These are phyloP conservation scores for Xanthoconium purpureum DNA, from an alignment of 768 basidiomycete genomes.

Conservation along the genomic window DNA sequence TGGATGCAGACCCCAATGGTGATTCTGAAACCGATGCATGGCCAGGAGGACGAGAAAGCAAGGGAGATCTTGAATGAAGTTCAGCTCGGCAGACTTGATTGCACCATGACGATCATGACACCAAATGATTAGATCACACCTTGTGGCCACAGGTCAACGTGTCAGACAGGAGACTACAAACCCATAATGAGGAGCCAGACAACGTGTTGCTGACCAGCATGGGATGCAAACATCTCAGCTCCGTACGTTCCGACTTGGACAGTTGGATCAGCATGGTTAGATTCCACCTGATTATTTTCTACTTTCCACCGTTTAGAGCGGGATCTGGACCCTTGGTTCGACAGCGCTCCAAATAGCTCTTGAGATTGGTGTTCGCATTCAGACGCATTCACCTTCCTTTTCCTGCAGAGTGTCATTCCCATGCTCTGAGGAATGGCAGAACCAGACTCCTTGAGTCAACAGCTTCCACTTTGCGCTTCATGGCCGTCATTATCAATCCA, in stretches of 20 bases:
- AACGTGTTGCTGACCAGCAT: constrained; percentile 2
- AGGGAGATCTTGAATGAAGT: neutral
- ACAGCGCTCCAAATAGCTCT: neutral
- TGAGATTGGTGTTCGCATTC: neutral
- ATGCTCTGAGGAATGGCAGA: too few relatives aligned
- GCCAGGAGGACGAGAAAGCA: neutral
- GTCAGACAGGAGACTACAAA: neutral
- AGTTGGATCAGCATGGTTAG: too few relatives aligned
- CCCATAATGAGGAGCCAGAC: neutral
- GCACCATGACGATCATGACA: neutral
- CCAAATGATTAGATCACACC: neutral
- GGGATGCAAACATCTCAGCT: constrained; percentile 2
- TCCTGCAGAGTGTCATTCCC: too few relatives aligned
- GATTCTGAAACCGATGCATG: neutral
- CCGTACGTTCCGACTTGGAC: neutral
- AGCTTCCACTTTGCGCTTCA: too few relatives aligned
- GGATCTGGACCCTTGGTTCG: neutral
- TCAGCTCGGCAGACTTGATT: neutral
- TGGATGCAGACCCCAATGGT: neutral
- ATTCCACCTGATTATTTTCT: neutral
- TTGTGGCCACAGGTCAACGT: neutral
- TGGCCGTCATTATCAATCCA: too few relatives aligned
- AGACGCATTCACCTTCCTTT: neutral
- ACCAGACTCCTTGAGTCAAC: too few relatives aligned
- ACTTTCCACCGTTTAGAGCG: neutral